A percentile compares a stretch with the other conserved stretches of the same genome.
Evolutionary conservation across 306 rosid species (phyloP).

Genomic region (Cicer chorassanicum): DNA sequence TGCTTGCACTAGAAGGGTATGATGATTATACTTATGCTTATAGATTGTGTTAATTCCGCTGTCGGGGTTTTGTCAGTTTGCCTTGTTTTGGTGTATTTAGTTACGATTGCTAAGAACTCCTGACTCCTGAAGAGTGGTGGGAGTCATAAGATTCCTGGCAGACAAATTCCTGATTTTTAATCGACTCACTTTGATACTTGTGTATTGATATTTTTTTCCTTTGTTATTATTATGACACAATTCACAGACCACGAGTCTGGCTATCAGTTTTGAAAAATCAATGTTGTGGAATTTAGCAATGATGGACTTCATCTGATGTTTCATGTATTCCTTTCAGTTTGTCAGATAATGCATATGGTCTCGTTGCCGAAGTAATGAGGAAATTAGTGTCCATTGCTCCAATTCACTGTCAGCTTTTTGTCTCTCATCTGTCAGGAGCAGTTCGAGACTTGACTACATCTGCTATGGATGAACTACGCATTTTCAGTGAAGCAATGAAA

Average conservation of each 20-base stretch:
- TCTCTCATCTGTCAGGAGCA: conserved; percentile 82
- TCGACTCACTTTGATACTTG: conserved; percentile 15
- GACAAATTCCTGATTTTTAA: conserved; percentile 5
- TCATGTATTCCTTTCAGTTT: conserved; percentile 60
- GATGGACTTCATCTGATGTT: conserved; percentile 45
- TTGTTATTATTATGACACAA: conserved; percentile 30
- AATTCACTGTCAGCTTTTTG: conserved; percentile 77
- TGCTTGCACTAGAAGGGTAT: conserved; percentile 98
- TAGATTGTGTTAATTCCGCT: conserved; percentile 34
- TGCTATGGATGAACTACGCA: conserved; percentile 78
- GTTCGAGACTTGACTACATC: conserved; percentile 78
- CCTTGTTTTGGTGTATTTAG: conserved; percentile 35
- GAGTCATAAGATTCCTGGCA: conserved; percentile 25
- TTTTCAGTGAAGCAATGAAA: conserved; percentile 75
- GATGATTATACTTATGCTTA: conserved; percentile 32
- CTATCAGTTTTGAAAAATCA: conserved; percentile 14
- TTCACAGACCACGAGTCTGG: conserved; percentile 21
- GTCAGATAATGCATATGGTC: conserved; percentile 88
- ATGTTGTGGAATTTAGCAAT: conserved; percentile 28
- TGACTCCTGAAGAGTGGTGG: not conserved
- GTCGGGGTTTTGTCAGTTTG: conserved; percentile 27
- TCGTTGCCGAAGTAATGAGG: conserved; percentile 92
- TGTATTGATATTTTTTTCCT: conserved; percentile 18
- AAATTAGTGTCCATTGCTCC: conserved; percentile 90
- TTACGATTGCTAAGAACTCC: conserved; percentile 4